A percentile compares a stretch with the other conserved stretches of the same genome.
These are phyloP conservation scores for Otatea glauca DNA, from an alignment of 176 grass and related monocot genomes.

Conservation along the genomic window DNA sequence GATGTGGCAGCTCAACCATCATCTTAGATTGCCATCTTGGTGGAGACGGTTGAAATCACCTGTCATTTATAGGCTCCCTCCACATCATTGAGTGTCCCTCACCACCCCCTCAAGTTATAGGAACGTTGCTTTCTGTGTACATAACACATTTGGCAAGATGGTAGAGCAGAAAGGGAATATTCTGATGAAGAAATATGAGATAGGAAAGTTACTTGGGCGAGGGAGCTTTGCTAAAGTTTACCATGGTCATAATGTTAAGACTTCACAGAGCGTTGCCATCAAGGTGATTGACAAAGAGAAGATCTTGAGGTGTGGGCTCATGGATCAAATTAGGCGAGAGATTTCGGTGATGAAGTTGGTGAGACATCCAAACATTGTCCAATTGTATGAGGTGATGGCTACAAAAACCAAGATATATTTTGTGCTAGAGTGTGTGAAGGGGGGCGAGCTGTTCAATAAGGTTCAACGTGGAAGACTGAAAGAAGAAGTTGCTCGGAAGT, in stretches of 20 bases:
- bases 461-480: no score
- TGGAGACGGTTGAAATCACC: slow-evolving; percentile 64
- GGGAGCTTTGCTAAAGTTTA: slow-evolving; percentile 98
- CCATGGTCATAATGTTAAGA: slow-evolving; percentile 61
- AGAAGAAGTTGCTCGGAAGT: no score
- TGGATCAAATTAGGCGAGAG: slow-evolving; percentile 46
- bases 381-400: no score
- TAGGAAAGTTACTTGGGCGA: slow-evolving; percentile 81
- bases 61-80: neutral
- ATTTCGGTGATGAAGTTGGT: no score
- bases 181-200: slow-evolving; percentile 76
- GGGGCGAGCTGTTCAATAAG: no score
- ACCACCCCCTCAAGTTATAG: slow-evolving; percentile 1
- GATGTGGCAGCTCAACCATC: slow-evolving; percentile 42
- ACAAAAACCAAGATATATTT: no score
- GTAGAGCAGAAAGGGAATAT: slow-evolving; percentile 65
- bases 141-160: slow-evolving; percentile 50
- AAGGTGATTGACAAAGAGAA: slow-evolving; percentile 97
- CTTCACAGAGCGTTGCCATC: slow-evolving; percentile 76
- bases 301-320: slow-evolving; percentile 72
- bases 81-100: neutral
- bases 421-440: no score
- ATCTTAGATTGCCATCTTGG: slow-evolving; percentile 56
- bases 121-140: neutral
- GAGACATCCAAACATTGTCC: no score